Evolutionary conservation across 306 rosid genomes (phyloP).

Genomic region (Prunus salicina): DNA sequence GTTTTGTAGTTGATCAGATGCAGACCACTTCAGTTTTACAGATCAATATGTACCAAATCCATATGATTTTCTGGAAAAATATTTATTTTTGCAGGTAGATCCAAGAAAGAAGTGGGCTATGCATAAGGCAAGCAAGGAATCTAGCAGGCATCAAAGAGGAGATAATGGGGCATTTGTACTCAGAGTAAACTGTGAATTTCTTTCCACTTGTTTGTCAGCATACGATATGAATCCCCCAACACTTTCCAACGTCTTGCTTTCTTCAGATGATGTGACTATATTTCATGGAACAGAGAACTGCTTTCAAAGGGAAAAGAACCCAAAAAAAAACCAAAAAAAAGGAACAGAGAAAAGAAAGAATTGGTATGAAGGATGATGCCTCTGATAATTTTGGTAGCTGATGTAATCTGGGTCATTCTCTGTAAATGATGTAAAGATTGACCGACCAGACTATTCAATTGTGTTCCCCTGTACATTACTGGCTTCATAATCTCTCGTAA

Average conservation of each 20-base stretch:
- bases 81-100: constrained; percentile 13
- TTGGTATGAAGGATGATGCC: neutral
- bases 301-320: neutral
- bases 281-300: neutral
- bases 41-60: no score
- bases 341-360: neutral
- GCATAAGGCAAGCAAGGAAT: neutral
- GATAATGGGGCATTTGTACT: neutral
- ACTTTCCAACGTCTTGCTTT: neutral
- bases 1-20: neutral
- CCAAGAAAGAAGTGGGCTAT: neutral
- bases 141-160: constrained; percentile 1
- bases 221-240: neutral
- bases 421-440: constrained; percentile 19
- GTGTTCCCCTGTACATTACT: neutral
- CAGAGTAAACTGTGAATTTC: neutral
- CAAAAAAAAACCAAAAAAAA: fast-evolving
- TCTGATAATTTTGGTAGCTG: neutral
- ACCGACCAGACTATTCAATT: constrained; percentile 5
- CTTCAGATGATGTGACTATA: neutral
- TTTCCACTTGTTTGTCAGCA: neutral
- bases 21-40: neutral
- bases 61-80: neutral
- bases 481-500: neutral
- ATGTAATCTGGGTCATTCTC: neutral